Base-by-base conservation (phyloP, 768 basidiomycete species). In the Pisolithus orientalis region DNA sequence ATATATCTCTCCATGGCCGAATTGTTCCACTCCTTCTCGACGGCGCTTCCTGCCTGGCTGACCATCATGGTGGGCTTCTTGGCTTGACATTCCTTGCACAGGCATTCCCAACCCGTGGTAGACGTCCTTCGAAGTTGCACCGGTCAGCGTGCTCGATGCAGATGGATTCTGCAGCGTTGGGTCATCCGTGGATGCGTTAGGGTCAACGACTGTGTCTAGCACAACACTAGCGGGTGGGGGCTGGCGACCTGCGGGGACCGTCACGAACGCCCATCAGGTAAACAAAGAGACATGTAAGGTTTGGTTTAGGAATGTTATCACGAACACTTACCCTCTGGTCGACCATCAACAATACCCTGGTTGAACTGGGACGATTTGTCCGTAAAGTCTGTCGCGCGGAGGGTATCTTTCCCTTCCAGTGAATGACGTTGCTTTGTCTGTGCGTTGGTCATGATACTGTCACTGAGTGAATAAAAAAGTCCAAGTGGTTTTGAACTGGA, bases 51-150 rank as follows among this genome's bases (percentile, higher is more conserved):
- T 62, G 17, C 65, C 62, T 39, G 57, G 52, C 31, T 60, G 58
- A 25, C 73, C 70, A 11, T 68, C 67, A 29, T 71, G 73, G 49
- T 66, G 67, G 40, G 58, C 17, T 53, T 74, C 72, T 39, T 59
- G 57, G 58, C 65, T 70, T 31, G 64, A 65, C 70, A 66, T 64
- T 16, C 69, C 72, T 16, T 61, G 55, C 6, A 44, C 52, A 13
- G 71, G 71, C 29, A 59, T 56, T 2, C 70, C 70, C 17, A 67
- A 44, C 11, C 66, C 66, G 32, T 17, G 2, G 51, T 71, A 44
- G 24, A 73, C 65, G 29, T 67, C 67, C 31, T 57, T 42, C 24
- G 67, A 71, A 8, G 73, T 73, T 28, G 66, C 70, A 34, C 72
- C 71, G 1, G 49, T 54, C 8, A 67, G 55, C 0, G 67, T 63